A percentile compares a stretch with the other conserved stretches of the same genome.
phyloP scores from a whole-genome alignment of 805 yeast genomes.

The Saturnispora halmiae region DNA sequence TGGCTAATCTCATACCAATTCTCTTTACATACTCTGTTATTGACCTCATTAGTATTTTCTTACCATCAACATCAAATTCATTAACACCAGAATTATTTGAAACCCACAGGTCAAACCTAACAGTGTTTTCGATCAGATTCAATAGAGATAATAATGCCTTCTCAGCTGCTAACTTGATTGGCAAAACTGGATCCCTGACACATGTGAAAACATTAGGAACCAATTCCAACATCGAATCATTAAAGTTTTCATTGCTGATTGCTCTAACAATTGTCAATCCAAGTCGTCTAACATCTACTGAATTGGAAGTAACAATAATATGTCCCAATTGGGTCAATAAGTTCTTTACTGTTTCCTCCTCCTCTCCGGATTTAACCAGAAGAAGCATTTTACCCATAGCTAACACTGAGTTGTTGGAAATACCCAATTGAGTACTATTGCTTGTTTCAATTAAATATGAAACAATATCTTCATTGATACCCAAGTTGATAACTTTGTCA shows the following conservation, averaged over 20 bases:
- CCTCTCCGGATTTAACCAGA: slow-evolving; percentile 33
- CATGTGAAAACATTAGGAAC: slow-evolving; percentile 72
- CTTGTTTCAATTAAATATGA: slow-evolving; percentile 39
- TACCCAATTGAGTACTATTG: slow-evolving; percentile 36
- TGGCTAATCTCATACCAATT: slow-evolving; percentile 80
- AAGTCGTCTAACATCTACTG: slow-evolving; percentile 72
- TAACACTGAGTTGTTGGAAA: slow-evolving; percentile 65
- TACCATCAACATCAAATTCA: slow-evolving; percentile 37
- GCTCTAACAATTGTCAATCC: slow-evolving; percentile 63
- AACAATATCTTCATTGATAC: slow-evolving; percentile 41
- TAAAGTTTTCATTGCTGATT: slow-evolving; percentile 26
- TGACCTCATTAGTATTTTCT: slow-evolving; percentile 53
- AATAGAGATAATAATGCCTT: slow-evolving; percentile 73
- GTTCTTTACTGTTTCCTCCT: slow-evolving; percentile 24
- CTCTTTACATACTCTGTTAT: slow-evolving; percentile 83
- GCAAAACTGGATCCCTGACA: slow-evolving; percentile 81
- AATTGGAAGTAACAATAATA: slow-evolving; percentile 39
- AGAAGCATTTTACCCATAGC: slow-evolving; percentile 78
- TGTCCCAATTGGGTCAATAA: slow-evolving; percentile 42
- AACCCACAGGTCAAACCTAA: slow-evolving; percentile 59
- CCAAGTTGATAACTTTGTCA: slow-evolving; percentile 46
- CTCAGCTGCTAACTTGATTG: slow-evolving; percentile 90
- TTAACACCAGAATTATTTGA: slow-evolving; percentile 29
- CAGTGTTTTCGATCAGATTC: slow-evolving; percentile 48
- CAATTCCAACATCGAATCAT: slow-evolving; percentile 25